Conservation (phyloP, 192 early-diverging fungal species). For the Chytriomyces confervae region DNA sequence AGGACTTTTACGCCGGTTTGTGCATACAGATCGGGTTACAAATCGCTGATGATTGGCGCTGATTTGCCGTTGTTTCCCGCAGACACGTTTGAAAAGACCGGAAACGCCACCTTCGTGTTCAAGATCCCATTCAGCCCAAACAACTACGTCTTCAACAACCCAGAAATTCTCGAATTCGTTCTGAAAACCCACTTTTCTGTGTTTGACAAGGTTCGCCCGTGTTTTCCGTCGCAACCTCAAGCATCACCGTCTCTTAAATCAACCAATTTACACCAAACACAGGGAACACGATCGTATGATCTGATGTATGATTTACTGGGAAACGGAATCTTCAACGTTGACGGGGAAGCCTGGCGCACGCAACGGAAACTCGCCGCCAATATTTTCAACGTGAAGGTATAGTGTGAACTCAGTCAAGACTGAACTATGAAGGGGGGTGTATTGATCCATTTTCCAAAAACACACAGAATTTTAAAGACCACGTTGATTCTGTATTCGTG, state of each 20-base stretch:
- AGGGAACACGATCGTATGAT: not conserved
- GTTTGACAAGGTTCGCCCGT: constrained; percentile 33
- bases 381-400: constrained; percentile 49
- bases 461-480: constrained; percentile 43
- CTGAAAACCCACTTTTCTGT: constrained; percentile 49
- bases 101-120: constrained; percentile 8
- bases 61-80: not conserved
- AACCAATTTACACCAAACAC: not conserved
- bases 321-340: constrained; percentile 4
- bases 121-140: constrained; percentile 15
- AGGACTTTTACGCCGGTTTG: constrained; percentile 18
- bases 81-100: constrained; percentile 25
- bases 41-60: not conserved
- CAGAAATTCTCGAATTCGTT: constrained; percentile 40
- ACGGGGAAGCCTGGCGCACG: constrained; percentile 59
- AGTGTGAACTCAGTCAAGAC: no score
- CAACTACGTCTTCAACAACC: constrained; percentile 35
- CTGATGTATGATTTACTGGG: not conserved
- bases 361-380: constrained; percentile 62
- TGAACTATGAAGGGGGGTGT: not conserved
- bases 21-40: no score
- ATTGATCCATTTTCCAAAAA: not conserved
- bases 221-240: not conserved
- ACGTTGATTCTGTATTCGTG: constrained; percentile 40
- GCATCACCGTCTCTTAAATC: no score